Evolutionary conservation across 345 rosid genomes (phyloP).

Genomic region (Lepidium sativum): DNA sequence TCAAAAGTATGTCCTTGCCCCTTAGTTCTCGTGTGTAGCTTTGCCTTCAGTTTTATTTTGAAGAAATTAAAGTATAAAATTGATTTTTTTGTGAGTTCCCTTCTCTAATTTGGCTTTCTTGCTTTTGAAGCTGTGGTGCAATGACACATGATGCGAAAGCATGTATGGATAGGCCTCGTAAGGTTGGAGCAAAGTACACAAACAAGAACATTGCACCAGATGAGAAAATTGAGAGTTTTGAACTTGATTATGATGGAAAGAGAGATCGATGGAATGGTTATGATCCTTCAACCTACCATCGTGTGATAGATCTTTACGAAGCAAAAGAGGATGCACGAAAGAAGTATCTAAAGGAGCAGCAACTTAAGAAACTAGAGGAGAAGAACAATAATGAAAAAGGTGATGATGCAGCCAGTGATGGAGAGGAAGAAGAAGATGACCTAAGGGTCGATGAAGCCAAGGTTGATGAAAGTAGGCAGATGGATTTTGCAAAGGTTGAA

Average conservation of each 20-base stretch:
- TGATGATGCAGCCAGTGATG: constrained; percentile 45
- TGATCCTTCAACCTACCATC: constrained; percentile 59
- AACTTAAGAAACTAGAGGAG: constrained; percentile 74
- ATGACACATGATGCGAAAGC: constrained; percentile 67
- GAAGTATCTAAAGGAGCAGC: constrained; percentile 65
- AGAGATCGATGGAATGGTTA: constrained; percentile 89
- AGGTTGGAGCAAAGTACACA: constrained; percentile 70
- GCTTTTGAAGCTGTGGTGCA: constrained; percentile 64
- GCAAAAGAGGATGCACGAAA: constrained; percentile 74
- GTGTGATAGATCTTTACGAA: constrained; percentile 69
- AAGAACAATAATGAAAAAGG: constrained; percentile 46
- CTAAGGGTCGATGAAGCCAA: constrained; percentile 85
- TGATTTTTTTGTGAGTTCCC: neutral
- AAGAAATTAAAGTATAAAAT: neutral
- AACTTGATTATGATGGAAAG: constrained; percentile 85
- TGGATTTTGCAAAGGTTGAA: constrained; percentile 97
- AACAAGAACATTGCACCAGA: constrained; percentile 74
- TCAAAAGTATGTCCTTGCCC: constrained; percentile 38
- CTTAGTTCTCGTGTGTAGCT: neutral
- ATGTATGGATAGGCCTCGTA: constrained; percentile 81
- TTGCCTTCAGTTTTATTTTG: neutral
- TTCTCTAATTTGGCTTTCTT: neutral
- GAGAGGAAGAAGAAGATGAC: constrained; percentile 75
- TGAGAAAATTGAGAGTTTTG: constrained; percentile 74
- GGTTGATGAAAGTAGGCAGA: constrained; percentile 84